Evolutionary conservation across 495 filamentous ascomycete genomes (phyloP), one percentile per base, ranked within the genome.

Genomic region (Podospora anserina): DNA sequence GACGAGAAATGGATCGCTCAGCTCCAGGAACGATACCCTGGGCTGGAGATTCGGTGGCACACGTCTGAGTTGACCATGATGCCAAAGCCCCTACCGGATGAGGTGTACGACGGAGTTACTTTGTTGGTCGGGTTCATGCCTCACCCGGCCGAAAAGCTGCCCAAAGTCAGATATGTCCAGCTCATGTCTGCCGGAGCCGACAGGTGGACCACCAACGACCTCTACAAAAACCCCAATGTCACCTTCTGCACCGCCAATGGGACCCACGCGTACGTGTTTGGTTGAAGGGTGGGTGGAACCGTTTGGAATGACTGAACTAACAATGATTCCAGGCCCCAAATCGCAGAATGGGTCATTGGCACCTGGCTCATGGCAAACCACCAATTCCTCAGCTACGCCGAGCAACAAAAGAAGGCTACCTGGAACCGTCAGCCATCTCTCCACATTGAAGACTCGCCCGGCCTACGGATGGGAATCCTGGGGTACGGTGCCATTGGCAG

Each of bases 401-500:
- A 19, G 39, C 63, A 74, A 34, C 74, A 76, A n/a, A 68, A 74
- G 26, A 54, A 67, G 6, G 60, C 49, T 0, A 66, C 32, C 18
- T 68, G 27, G 61, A 53, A 58, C 32, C 65, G 62, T 20, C 61
- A 70, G 4, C 26, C 58, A 5, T 30, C 57, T 28, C 54, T 64
- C 2, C 19, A 54, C 7, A 58, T 74, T 23, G 34, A 71, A 2
- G 79, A 80, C 68, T 76, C 80, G 0, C 72, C 75, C 2, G 73
- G 74, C 2, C 70, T 72, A 30, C 74, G 77, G 53, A 77, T 82
- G 78, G 80, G 80, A 49, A 76, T 82, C 27, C 64, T 82, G 23
- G 80, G 80, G 1, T 82, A 82, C 63, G 80, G 80, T 55, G 75
- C 78, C 18, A 82, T 79, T 67, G 92, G 92, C 1, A 82, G 92